These are phyloP conservation scores for Gloeophyllum trabeum DNA, from an alignment of 768 basidiomycete genomes.

Conservation along the genomic window DNA sequence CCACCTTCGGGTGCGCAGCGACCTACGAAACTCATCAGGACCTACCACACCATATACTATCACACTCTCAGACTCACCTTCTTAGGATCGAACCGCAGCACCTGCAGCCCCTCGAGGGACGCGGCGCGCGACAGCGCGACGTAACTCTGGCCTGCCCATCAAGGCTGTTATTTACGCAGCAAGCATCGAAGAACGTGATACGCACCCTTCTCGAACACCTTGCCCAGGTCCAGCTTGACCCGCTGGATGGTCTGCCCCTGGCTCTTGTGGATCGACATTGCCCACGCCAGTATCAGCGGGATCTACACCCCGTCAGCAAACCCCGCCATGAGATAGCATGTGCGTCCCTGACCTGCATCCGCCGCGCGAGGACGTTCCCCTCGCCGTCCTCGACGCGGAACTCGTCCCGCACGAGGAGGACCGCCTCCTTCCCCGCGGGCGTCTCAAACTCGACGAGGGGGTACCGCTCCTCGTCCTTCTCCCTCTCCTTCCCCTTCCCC, in stretches of 20 bases:
- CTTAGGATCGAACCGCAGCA: constrained; percentile 38
- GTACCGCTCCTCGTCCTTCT: constrained; percentile 27
- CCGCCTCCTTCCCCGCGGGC: constrained; percentile 28
- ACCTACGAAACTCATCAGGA: constrained; percentile 16
- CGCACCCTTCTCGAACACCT: constrained; percentile 50
- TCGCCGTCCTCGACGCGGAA: constrained; percentile 42
- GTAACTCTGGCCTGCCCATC: constrained; percentile 30
- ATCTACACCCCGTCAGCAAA: constrained; percentile 25
- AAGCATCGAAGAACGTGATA: not conserved
- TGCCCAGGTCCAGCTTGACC: constrained; percentile 53
- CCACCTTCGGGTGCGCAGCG: constrained; percentile 29
- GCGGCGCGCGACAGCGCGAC: constrained; percentile 42
- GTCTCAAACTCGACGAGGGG: constrained; percentile 38
- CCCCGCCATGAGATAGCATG: not conserved
- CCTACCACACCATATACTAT: not conserved
- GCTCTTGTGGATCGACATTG: constrained; percentile 70
- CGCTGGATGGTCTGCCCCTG: constrained; percentile 66
- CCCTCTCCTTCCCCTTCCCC: constrained; percentile 17
- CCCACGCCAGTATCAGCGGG: constrained; percentile 69
- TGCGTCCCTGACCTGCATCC: constrained; percentile 25
- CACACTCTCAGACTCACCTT: constrained; percentile 21
- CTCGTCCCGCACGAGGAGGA: constrained; percentile 39
- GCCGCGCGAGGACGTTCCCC: constrained; percentile 33
- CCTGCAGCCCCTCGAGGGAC: constrained; percentile 40
- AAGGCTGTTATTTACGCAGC: not conserved